phyloP scores from a whole-genome alignment of 805 yeast species.

The Wickerhamomyces pijperi region DNA sequence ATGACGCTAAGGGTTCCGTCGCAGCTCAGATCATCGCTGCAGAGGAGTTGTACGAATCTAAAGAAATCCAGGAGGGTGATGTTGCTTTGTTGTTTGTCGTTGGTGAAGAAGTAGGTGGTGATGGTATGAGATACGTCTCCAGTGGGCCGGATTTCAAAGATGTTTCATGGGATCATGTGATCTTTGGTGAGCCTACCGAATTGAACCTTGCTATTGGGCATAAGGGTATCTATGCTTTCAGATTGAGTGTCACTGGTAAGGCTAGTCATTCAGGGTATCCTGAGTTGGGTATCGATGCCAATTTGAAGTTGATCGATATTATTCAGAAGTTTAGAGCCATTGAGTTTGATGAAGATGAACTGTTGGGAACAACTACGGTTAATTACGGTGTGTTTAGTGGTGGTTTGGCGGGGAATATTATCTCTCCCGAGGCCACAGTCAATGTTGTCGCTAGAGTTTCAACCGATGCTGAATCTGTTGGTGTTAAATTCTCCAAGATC shows the following conservation, averaged over 20 bases:
- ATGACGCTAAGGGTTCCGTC: conserved; percentile 65
- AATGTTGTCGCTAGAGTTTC: conserved; percentile 43
- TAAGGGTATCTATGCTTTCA: conserved; percentile 41
- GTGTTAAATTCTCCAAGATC: conserved; percentile 18
- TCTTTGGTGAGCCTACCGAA: conserved; percentile 74
- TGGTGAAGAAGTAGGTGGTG: conserved; percentile 62
- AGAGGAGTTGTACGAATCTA: conserved; percentile 30
- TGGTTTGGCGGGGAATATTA: conserved; percentile 58
- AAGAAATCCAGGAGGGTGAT: conserved; percentile 38
- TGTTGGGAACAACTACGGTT: conserved; percentile 50
- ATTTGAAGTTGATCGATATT: conserved; percentile 40
- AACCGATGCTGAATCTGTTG: conserved; percentile 28
- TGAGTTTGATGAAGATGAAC: conserved; percentile 37
- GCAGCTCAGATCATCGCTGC: conserved; percentile 50
- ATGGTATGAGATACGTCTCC: conserved; percentile 44
- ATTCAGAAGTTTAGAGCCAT: conserved; percentile 32
- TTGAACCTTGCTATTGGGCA: conserved; percentile 59
- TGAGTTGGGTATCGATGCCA: conserved; percentile 53
- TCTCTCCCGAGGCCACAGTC: conserved; percentile 49
- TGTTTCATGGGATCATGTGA: conserved; percentile 44
- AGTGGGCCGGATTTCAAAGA: conserved; percentile 11
- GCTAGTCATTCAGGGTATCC: conserved; percentile 67
- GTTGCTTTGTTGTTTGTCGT: conserved; percentile 49
- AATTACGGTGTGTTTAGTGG: conserved; percentile 48
- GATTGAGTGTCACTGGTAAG: conserved; percentile 37